Conservation (phyloP, 768 basidiomycete species). For the Tricholoma hemisulphureum region DNA sequence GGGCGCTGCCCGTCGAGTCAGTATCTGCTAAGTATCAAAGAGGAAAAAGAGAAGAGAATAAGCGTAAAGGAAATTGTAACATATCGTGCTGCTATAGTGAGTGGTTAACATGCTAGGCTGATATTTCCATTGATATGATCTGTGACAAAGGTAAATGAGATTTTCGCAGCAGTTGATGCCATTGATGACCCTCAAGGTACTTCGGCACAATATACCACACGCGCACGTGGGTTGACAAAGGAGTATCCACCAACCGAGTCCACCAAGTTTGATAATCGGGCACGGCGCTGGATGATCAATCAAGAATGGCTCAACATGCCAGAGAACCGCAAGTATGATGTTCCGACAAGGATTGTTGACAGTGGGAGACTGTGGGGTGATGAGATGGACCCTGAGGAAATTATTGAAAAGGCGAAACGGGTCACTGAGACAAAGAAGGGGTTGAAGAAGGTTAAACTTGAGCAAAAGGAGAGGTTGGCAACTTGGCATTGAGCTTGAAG, state of each 20-base stretch:
- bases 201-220: background rate
- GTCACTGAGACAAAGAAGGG: background rate
- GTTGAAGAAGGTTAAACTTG: background rate
- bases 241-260: background rate
- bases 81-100: too few relatives aligned
- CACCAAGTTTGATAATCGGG: background rate
- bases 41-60: too few relatives aligned
- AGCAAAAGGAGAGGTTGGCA: background rate
- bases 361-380: too few relatives aligned
- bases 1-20: too few relatives aligned
- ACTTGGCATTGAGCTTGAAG: background rate
- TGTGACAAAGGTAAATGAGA: background rate
- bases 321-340: background rate
- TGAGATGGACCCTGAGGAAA: background rate
- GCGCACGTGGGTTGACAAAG: background rate
- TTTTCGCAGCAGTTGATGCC: background rate
- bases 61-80: too few relatives aligned
- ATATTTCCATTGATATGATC: too few relatives aligned
- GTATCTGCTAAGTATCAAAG: too few relatives aligned
- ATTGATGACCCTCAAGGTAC: background rate
- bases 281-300: background rate
- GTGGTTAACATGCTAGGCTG: too few relatives aligned
- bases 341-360: background rate
- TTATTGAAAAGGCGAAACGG: background rate
- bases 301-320: background rate